Evolutionary conservation across 352 stramenopile genomes (phyloP).

Genomic region (Pythium volutum): DNA sequence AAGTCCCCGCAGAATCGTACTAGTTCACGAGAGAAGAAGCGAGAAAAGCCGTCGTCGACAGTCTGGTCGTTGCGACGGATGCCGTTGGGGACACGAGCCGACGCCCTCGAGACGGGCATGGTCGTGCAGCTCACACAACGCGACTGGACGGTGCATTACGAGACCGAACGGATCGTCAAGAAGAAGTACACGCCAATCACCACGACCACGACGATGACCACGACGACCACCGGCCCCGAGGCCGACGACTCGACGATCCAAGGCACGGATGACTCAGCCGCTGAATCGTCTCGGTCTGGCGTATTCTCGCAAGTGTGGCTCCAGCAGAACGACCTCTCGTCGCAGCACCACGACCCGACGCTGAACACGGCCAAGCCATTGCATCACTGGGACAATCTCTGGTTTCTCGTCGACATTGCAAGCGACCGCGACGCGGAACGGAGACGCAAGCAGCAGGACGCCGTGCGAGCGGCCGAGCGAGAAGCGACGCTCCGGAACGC

Average conservation of each 20-base stretch:
- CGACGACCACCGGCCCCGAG: background rate
- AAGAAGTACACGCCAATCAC: conserved; percentile 16
- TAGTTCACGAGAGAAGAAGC: background rate
- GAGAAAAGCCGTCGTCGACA: background rate
- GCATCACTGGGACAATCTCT: conserved; percentile 25
- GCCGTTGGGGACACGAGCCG: background rate
- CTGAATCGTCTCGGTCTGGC: too few relatives aligned
- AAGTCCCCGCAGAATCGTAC: too few relatives aligned
- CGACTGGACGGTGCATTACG: conserved; percentile 21
- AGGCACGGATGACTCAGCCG: too few relatives aligned
- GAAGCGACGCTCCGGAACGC: background rate
- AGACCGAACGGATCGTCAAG: conserved; percentile 22
- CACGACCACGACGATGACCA: background rate
- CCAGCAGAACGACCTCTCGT: conserved; percentile 18
- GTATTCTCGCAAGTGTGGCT: conserved; percentile 14
- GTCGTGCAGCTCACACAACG: conserved; percentile 21
- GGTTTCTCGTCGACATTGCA: conserved; percentile 21
- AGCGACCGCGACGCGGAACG: background rate
- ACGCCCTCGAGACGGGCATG: conserved; percentile 12
- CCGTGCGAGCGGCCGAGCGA: conserved; percentile 7
- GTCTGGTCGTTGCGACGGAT: conserved; percentile 8
- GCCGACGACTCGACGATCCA: background rate
- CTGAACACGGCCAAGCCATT: background rate
- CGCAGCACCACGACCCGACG: conserved; percentile 4
- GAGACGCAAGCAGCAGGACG: conserved; percentile 11